Conservation (phyloP, 208 protist genomes). For the Crithidia brevicula region DNA sequence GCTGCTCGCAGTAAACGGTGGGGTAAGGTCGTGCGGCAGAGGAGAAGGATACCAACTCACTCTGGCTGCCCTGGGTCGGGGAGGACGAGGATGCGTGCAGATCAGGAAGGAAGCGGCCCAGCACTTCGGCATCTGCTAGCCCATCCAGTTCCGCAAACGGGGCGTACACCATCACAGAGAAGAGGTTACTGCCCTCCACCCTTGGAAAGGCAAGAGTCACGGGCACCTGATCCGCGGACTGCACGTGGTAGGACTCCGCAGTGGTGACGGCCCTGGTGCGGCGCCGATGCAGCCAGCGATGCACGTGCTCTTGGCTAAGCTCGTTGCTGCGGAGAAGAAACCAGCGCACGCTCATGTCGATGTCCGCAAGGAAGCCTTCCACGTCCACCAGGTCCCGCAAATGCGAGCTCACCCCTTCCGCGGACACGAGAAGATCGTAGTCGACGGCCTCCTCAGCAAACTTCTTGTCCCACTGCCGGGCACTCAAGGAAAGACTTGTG, state of each 20-base stretch:
- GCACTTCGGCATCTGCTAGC: constrained; percentile 47
- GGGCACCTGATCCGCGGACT: constrained; percentile 60
- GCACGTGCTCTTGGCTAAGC: constrained; percentile 70
- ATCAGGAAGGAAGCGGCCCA: constrained; percentile 48
- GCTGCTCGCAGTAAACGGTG: constrained; percentile 87
- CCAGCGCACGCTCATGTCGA: constrained; percentile 81
- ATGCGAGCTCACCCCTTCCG: constrained; percentile 82
- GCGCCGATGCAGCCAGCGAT: constrained; percentile 84
- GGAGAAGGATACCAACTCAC: constrained; percentile 42
- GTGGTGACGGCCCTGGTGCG: constrained; percentile 33
- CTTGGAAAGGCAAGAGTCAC: constrained; percentile 80
- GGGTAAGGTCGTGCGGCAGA: constrained; percentile 45
- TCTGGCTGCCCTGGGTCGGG: background rate
- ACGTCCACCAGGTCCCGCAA: constrained; percentile 85
- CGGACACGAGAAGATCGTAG: constrained; percentile 86
- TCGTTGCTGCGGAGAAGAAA: constrained; percentile 54
- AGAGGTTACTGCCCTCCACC: constrained; percentile 52
- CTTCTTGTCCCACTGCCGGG: constrained; percentile 72
- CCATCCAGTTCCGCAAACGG: constrained; percentile 60
- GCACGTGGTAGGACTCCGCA: constrained; percentile 49
- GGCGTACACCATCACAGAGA: constrained; percentile 87
- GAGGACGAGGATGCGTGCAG: constrained; percentile 21
- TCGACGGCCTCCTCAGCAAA: constrained; percentile 70
- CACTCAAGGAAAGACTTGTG: constrained; percentile 80
- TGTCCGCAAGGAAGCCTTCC: constrained; percentile 80